phyloP scores from a whole-genome alignment of 2,329 filamentous ascomycete genomes.

The Monosporascus sp. region DNA sequence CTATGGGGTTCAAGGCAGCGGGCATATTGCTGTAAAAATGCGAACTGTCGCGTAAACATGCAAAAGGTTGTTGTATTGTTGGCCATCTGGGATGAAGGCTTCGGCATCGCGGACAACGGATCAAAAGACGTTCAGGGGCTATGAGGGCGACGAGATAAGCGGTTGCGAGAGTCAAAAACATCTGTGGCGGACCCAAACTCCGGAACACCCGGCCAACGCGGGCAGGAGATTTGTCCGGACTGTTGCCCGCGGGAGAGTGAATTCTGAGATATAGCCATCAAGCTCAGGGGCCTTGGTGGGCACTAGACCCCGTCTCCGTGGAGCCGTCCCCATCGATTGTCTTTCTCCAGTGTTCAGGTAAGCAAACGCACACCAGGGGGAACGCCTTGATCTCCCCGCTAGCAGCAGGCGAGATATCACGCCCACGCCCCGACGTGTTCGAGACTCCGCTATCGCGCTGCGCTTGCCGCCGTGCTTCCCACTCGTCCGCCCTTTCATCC shows the following conservation, averaged over 20 bases:
- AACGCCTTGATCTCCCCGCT: constrained; percentile 93
- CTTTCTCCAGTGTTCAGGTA: constrained; percentile 93
- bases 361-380: constrained; percentile 90
- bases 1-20: constrained; percentile 24
- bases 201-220: constrained; percentile 35
- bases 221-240: constrained; percentile 15
- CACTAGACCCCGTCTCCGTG: constrained; percentile 53
- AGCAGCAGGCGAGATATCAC: constrained; percentile 56
- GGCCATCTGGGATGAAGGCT: no score
- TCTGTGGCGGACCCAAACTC: constrained; percentile 12
- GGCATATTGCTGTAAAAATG: constrained; percentile 29
- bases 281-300: constrained; percentile 21
- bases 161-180: constrained; percentile 3
- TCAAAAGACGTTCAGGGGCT: no score
- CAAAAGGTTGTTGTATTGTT: constrained; percentile 7
- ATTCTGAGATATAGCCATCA: constrained; percentile 11
- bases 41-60: constrained; percentile 26
- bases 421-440: constrained; percentile 60
- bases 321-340: constrained; percentile 87
- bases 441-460: constrained; percentile 94
- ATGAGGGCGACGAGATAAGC: constrained; percentile 2
- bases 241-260: constrained; percentile 12
- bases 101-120: no score
- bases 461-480: constrained; percentile 68
- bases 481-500: constrained; percentile 80